Base-by-base conservation (phyloP, 2,329 filamentous ascomycete genomes). In the Thelonectria olida region DNA sequence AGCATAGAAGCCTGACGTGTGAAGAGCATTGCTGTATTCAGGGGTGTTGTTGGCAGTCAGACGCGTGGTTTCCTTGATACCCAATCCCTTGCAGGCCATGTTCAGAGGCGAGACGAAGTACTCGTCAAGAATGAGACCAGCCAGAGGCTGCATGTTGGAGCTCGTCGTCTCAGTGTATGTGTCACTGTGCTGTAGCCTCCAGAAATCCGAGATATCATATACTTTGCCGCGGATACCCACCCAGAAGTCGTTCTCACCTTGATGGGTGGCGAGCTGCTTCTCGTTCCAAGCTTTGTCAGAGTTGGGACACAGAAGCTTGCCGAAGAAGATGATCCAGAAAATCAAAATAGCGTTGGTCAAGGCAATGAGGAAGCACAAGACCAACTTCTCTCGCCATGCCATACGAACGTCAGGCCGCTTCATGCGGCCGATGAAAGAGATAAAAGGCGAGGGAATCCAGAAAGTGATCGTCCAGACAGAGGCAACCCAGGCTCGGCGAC, bases 301-400 rank as follows among this genome's bases (percentile, higher is more conserved):
- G 74, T 97, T 94, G 15, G 96, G 96, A 74, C 96, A 99, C 3
- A 98, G 82, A 1, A 99, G 77, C 56, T 85, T 88, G 28, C 95
- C 94, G 70, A 99, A 96, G 38, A 80, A 87, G 65, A 97, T 86
- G 70, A 99, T 97, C 86, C 93, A 97, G 80, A 99, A 99, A 59
- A 97, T 84, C 63, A 99, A 87, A 25, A 87, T 73, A 38, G 75
- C 93, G 78, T 99, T 99, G 67, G 96, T 79, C 12, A 99, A 71
- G 28, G 92, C 75, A 68, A 99, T 98, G 53, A 97, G 71, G 60
- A 92, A 82, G 47, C 94, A 88, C 10, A 99, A 81, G 0, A 96
- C 90, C 10, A 99, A 52, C 79, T 99, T 99, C 74, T 99, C 96
- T 77, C 96, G 88, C 96, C 96, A 99, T 0, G 96, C 96, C 88